Evolutionary conservation across 306 rosid species (phyloP), one percentile per base, ranked within the genome.

Genomic region (Lotus japonicus): DNA sequence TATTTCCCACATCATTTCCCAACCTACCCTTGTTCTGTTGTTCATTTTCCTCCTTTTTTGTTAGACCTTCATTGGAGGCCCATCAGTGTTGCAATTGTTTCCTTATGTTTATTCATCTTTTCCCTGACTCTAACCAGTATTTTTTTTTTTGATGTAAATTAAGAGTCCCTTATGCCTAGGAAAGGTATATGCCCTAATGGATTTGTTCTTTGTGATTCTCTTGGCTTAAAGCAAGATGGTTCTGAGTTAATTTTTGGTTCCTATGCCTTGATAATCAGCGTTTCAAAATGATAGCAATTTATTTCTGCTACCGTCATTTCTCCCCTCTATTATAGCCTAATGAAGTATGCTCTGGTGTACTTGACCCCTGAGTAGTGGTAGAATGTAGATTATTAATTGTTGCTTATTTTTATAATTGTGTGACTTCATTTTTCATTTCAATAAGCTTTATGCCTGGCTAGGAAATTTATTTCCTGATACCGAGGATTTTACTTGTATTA

Each of bases 401-500:
- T 58, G 13, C 12, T 38, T 41, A 4, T 42, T 66, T 31, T 36
- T 41, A 17, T 3, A 54, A 23, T 51, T 46, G 54, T 1, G 5
- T 46, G 64, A 10, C 52, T 35, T 38, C 54, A 16, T 52, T 72
- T 76, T 76, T 31, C 31, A 42, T 39, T 39, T 51, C 41, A 9
- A 41, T 50, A 13, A 75, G 58, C 55, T 33, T 46, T 46, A 46
- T 52, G 44, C 74, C 36, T 35, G 64, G 38, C 38, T 49, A 59
- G 69, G 59, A 33, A 36, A 16, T 76, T 35, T 63, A 36, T 60
- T 60, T 23, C 48, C 58, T 59, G 62, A 57, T 33, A 50, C 35
- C 64, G 65, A 72, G 51, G 36, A 64, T 33, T 43, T 59, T 42
- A 61, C 58, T 7, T 68, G 74, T 55, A 35, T 69, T 77, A 61